phyloP scores from a whole-genome alignment of 306 rosid species.

The Styphnolobium japonicum region DNA sequence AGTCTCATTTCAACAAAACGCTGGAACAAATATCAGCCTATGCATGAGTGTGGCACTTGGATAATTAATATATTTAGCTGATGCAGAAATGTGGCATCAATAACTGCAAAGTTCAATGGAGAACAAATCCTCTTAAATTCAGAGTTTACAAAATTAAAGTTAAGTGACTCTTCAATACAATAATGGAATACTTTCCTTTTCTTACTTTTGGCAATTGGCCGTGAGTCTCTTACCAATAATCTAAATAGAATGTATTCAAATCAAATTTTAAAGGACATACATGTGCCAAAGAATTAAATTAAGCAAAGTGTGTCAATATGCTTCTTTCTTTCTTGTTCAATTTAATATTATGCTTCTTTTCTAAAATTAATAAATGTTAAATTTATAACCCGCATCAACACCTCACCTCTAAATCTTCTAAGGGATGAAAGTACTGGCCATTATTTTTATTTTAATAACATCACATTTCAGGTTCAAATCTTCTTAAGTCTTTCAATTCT shows the following conservation, averaged over 20 bases:
- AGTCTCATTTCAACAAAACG: neutral
- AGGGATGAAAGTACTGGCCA: neutral
- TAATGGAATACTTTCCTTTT: no score
- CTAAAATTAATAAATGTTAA: no score
- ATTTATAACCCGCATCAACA: no score
- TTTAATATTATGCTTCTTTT: no score
- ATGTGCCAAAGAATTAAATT: neutral
- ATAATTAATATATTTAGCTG: no score
- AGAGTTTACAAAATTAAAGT: no score
- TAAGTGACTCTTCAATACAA: no score
- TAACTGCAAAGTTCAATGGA: neutral
- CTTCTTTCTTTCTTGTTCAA: neutral
- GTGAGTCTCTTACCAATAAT: neutral
- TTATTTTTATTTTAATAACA: neutral
- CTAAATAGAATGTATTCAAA: neutral
- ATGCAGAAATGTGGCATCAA: neutral
- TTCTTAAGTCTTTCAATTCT: neutral
- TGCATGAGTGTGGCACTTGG: neutral
- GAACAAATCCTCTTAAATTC: no score
- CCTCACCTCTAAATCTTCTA: neutral
- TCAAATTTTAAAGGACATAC: neutral
- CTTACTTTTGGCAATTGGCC: neutral
- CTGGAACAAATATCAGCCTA: neutral
- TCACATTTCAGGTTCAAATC: neutral
- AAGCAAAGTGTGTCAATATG: neutral